Percentiles rank a stretch among this genome's conserved stretches.
These are phyloP conservation scores for Apodospora peruviana DNA, from an alignment of 495 filamentous ascomycete genomes.

Conservation along the genomic window DNA sequence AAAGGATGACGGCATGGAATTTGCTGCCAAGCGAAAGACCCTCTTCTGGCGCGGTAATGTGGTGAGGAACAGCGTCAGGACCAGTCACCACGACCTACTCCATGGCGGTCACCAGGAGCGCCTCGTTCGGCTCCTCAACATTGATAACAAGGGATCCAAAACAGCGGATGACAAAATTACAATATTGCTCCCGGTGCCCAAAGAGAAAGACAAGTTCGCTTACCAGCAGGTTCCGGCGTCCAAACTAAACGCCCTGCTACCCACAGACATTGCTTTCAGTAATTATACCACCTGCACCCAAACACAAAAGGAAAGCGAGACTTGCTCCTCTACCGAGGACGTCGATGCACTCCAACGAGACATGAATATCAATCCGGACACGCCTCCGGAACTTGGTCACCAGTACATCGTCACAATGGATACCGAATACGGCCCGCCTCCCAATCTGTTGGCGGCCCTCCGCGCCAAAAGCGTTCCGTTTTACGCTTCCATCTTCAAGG, in stretches of 20 bases:
- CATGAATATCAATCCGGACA: slow-evolving; percentile 27
- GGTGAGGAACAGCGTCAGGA: slow-evolving; percentile 20
- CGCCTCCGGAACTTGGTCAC: slow-evolving; percentile 19
- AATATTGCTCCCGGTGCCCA: slow-evolving; percentile 31
- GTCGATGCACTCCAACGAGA: not conserved
- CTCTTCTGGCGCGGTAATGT: slow-evolving; percentile 60
- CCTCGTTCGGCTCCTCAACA: slow-evolving; percentile 56
- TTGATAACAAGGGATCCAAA: slow-evolving; percentile 33
- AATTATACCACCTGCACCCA: slow-evolving; percentile 41
- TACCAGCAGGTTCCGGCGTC: slow-evolving; percentile 26
- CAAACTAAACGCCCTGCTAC: slow-evolving; percentile 31
- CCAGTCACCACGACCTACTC: slow-evolving; percentile 25
- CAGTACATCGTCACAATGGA: slow-evolving; percentile 64
- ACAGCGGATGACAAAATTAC: slow-evolving; percentile 21
- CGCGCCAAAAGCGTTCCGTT: slow-evolving; percentile 60
- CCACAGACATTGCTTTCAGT: slow-evolving; percentile 40
- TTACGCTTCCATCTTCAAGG: slow-evolving; percentile 58
- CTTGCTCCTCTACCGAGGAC: not conserved
- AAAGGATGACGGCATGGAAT: slow-evolving; percentile 26
- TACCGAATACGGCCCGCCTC: slow-evolving; percentile 63
- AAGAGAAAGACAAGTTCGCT: slow-evolving; percentile 20
- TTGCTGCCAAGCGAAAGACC: slow-evolving; percentile 46
- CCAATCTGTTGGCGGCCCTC: slow-evolving; percentile 57
- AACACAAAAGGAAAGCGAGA: slow-evolving; percentile 8
- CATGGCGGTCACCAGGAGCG: slow-evolving; percentile 49